These are phyloP conservation scores for Malassezia nana DNA, from an alignment of 1,284 basidiomycete genomes.

Conservation along the genomic window DNA sequence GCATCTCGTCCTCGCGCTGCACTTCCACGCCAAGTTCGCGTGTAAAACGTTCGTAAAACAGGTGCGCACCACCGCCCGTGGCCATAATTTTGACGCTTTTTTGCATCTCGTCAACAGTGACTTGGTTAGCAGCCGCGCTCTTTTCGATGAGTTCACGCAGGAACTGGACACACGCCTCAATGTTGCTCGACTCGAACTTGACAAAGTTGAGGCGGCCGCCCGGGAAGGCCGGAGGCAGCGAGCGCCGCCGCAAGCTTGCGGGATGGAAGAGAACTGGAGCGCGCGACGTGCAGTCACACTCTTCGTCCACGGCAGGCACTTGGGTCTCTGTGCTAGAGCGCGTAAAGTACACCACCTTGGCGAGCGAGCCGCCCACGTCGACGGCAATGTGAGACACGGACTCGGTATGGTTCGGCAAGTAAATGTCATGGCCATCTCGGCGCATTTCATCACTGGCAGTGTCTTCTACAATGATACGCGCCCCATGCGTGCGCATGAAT, in stretches of 20 bases:
- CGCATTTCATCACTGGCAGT: constrained; percentile 8
- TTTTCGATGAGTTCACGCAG: constrained; percentile 76
- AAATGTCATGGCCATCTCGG: constrained; percentile 43
- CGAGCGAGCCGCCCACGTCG: constrained; percentile 77
- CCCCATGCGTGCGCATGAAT: constrained; percentile 13
- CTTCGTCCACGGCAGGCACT: not conserved
- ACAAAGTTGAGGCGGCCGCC: constrained; percentile 96
- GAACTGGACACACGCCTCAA: constrained; percentile 71
- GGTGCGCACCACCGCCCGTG: constrained; percentile 92
- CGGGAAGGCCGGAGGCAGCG: constrained; percentile 49
- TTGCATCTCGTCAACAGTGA: constrained; percentile 82
- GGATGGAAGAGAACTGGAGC: constrained; percentile 15
- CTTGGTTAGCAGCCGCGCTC: constrained; percentile 76
- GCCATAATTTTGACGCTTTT: constrained; percentile 91
- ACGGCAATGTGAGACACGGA: constrained; percentile 46
- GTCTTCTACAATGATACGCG: constrained; percentile 8
- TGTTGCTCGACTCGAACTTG: constrained; percentile 86
- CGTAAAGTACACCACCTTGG: constrained; percentile 96
- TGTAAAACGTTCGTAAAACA: constrained; percentile 75
- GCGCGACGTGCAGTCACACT: not conserved
- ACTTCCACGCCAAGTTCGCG: constrained; percentile 71
- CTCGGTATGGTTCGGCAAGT: constrained; percentile 45
- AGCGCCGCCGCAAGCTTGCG: constrained; percentile 20
- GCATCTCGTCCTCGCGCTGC: constrained; percentile 91
- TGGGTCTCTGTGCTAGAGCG: constrained; percentile 29